Conservation (phyloP, 257 asterid species). For the Penstemon davidsonii region DNA sequence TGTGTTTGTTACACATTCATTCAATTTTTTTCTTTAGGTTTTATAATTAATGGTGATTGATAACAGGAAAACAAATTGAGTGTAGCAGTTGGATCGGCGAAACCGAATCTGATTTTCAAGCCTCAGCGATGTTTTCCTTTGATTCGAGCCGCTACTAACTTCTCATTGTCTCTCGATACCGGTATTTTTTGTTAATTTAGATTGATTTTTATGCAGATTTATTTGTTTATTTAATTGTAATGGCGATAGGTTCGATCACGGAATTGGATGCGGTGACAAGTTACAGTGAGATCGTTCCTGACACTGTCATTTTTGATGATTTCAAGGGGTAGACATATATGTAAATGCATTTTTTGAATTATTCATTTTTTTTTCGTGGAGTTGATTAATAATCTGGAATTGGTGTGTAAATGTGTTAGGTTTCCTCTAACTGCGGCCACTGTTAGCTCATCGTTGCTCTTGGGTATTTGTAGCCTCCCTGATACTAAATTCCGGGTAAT, state of each 20-base stretch:
- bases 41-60: neutral
- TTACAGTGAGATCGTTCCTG: conserved; percentile 94
- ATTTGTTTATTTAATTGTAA: conserved; percentile 12
- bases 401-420: conserved; percentile 39
- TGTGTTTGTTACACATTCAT: neutral
- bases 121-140: conserved; percentile 34
- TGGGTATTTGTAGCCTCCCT: conserved; percentile 93
- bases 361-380: no score
- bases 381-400: no score
- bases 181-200: conserved; percentile 31
- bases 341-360: neutral
- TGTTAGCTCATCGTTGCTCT: conserved; percentile 84
- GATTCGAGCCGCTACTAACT: conserved; percentile 53
- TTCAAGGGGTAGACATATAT: conserved; percentile 61
- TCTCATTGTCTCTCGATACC: conserved; percentile 61
- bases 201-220: neutral
- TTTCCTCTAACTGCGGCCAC: conserved; percentile 99
- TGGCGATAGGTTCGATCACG: conserved; percentile 58
- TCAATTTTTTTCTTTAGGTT: neutral
- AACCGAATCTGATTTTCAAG: conserved; percentile 36
- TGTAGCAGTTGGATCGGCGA: conserved; percentile 37
- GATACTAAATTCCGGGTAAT: conserved; percentile 86
- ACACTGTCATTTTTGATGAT: conserved; percentile 93
- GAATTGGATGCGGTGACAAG: conserved; percentile 79
- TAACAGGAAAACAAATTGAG: conserved; percentile 47